Conservation (phyloP, 1,284 basidiomycete genomes). For the Sparassis latifolia region DNA sequence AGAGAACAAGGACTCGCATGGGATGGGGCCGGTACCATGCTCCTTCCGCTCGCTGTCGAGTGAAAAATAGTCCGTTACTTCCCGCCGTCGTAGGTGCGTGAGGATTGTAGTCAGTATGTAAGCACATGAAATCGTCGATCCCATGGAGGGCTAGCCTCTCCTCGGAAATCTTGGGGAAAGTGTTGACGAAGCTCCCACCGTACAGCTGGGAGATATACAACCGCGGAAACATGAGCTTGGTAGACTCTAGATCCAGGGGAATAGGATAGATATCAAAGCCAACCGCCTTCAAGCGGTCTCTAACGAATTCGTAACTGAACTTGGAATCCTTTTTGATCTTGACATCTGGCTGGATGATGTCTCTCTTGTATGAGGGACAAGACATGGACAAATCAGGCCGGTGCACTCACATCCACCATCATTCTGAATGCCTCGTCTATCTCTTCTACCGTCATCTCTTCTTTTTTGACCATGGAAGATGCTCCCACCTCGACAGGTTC, state of each 20-base stretch:
- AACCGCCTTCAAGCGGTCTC: slow-evolving; percentile 1
- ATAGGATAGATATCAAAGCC: slow-evolving; percentile 2
- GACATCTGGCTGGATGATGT: neutral
- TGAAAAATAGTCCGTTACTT: slow-evolving; percentile 2
- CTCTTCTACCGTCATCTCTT: neutral
- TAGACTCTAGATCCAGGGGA: neutral
- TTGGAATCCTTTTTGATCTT: slow-evolving; percentile 6
- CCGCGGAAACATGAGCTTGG: neutral
- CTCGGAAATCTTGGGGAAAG: neutral
- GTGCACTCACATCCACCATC: neutral
- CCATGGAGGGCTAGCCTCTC: neutral
- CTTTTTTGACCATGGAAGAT: neutral
- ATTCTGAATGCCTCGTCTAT: neutral
- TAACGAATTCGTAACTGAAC: slow-evolving; percentile 3
- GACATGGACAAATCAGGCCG: neutral
- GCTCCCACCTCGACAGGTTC: no score
- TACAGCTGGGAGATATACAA: slow-evolving; percentile 3
- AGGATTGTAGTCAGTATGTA: slow-evolving; percentile 1
- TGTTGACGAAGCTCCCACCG: slow-evolving; percentile 5
- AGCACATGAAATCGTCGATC: slow-evolving; percentile 5
- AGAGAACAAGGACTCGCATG: neutral
- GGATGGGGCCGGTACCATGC: neutral
- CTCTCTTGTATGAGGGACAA: neutral
- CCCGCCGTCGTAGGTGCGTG: slow-evolving; percentile 4
- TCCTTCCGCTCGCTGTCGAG: neutral